Evolutionary conservation across 2,329 filamentous ascomycete genomes (phyloP), one percentile per base, ranked within the genome.

Genomic region (Lojkania enalia): DNA sequence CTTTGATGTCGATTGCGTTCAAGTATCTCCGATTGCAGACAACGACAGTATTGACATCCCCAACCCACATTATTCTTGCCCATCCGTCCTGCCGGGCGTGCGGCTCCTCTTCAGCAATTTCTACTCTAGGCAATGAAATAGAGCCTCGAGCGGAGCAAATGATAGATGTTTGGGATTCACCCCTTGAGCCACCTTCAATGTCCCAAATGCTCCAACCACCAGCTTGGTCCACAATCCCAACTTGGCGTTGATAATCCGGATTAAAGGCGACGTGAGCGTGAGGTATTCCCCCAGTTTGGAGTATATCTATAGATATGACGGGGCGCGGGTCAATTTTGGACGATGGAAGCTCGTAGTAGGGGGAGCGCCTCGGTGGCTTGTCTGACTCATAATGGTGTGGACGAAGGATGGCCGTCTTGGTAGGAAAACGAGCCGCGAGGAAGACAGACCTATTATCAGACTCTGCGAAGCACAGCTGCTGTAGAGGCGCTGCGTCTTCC

Each of bases 131-230:
- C 18, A 18, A 33, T 16, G 20, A 16, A 13, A 59, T 53, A 2
- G 18, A 39, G 6, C 60, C 61, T 18, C 35, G 70, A 15, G 69
- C 65, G 16, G 66, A 60, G 9, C 64, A 59, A 14, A 67, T 51
- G 46, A 64, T 59, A 11, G 47, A 49, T 60, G 72, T 42, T 70
- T 72, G 11, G 57, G 39, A 27, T 13, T 49, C 42, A 29, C 44
- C 45, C 43, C 52, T 61, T 15, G 53, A 49, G 7, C 44, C 44
- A 31, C 57, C 54, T 19, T 62, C 53, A 18, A 86, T 70, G 48
- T 86, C 77, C 83, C 85, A 89, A 3, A 89, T 66, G 32, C 74
- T 83, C 87, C 87, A 91, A 45, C 72, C 74, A 1, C 86, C 86
- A 23, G 71, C 71, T 39, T 81, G 74, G 56, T 90, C 85, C 14